phyloP scores from a whole-genome alignment of 768 basidiomycete species.

The Phlebiopsis gigantea region DNA sequence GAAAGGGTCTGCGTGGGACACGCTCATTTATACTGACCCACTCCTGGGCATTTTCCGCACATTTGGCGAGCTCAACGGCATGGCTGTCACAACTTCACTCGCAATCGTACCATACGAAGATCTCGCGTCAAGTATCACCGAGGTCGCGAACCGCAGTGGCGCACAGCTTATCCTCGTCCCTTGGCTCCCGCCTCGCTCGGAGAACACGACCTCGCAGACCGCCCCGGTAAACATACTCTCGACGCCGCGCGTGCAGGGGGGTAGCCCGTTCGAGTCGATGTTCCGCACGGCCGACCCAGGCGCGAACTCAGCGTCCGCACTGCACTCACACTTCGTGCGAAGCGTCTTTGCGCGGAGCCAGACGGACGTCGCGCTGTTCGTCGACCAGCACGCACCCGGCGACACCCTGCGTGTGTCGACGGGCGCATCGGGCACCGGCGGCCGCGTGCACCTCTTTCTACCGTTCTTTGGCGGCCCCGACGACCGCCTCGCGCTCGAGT shows the following conservation, averaged over 20 bases:
- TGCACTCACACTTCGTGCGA: slow-evolving; percentile 83
- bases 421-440: slow-evolving; percentile 17
- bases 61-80: slow-evolving; percentile 67
- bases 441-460: slow-evolving; percentile 63
- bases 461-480: slow-evolving; percentile 96
- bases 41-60: slow-evolving; percentile 69
- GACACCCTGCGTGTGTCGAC: slow-evolving; percentile 15
- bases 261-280: slow-evolving; percentile 70
- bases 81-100: slow-evolving; percentile 59
- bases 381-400: slow-evolving; percentile 47
- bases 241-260: slow-evolving; percentile 25
- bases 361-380: slow-evolving; percentile 78
- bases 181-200: slow-evolving; percentile 52
- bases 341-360: slow-evolving; percentile 66
- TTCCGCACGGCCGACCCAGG: slow-evolving; percentile 35
- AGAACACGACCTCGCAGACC: slow-evolving; percentile 14
- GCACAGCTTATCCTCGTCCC: slow-evolving; percentile 80
- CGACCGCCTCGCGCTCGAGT: slow-evolving; percentile 79
- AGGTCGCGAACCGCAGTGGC: slow-evolving; percentile 52
- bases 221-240: slow-evolving; percentile 10
- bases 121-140: slow-evolving; percentile 61
- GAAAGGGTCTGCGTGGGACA: slow-evolving; percentile 59
- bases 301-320: slow-evolving; percentile 40
- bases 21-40: slow-evolving; percentile 67
- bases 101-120: slow-evolving; percentile 76